Evolutionary conservation across 2,329 filamentous ascomycete genomes (phyloP), one percentile per base, ranked within the genome.

Genomic region (Trichoderma lentiforme): DNA sequence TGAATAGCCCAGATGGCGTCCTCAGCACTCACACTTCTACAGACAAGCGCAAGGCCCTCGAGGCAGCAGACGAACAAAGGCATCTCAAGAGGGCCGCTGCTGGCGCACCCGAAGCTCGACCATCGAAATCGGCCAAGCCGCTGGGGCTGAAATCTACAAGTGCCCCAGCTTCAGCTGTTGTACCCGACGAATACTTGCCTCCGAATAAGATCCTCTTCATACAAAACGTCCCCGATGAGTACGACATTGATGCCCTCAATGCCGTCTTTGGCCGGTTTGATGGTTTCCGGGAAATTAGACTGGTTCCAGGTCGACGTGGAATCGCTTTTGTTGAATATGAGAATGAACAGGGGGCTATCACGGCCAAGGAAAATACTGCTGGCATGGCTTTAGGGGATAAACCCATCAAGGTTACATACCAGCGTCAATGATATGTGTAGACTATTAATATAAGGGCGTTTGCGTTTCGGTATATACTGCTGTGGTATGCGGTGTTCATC

Each of bases 251-350:
- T 74, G 89, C 87, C 28, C 88, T 99, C 70, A 92, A 90, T 0
- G 86, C 87, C 36, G 90, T 98, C 74, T 99, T 98, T 83, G 90
- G 90, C 65, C 91, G 92, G 63, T 99, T 97, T 84, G 93, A 97
- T 74, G 95, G 95, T 30, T 98, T 99, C 86, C 92, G 92, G 80
- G 96, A 99, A 84, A 93, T 98, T 60, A 90, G 96, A 78, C 83
- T 94, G 80, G 95, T 98, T 60, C 95, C 95, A 6, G 93, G 94
- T 34, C 87, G 95, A 66, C 91, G 90, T 74, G 94, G 94, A 3
- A 95, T 99, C 81, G 96, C 94, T 0, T 99, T 99, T 81, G 94
- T 98, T 73, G 96, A 99, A 82, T 99, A 98, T 83, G 94, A 97
- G 78, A 91, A 89, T 75, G 94, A 98, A 83, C 88, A 91, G 62